These are phyloP conservation scores for Kazachstania bromeliacearum DNA, from an alignment of 805 yeast genomes.

Conservation along the genomic window DNA sequence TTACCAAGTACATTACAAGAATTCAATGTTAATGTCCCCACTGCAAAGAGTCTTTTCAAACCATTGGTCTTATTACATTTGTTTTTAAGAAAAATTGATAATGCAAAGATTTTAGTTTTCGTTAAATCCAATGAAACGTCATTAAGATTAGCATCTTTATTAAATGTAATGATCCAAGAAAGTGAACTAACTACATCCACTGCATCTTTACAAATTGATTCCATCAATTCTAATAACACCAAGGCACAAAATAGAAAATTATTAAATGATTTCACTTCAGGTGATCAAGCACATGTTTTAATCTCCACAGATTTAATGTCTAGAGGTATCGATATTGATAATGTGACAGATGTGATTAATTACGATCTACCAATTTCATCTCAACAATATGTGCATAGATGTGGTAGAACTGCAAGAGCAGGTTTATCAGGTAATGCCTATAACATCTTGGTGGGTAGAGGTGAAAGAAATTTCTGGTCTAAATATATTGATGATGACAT, in stretches of 20 bases:
- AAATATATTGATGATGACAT: slow-evolving; percentile 42
- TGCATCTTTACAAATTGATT: slow-evolving; percentile 26
- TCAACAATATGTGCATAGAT: slow-evolving; percentile 89
- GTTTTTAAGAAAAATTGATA: slow-evolving; percentile 29
- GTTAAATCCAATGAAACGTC: slow-evolving; percentile 63
- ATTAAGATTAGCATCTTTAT: slow-evolving; percentile 60
- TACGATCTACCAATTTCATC: slow-evolving; percentile 85
- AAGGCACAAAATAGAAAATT: slow-evolving; percentile 44
- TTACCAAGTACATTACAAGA: slow-evolving; percentile 49
- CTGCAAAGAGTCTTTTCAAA: slow-evolving; percentile 42
- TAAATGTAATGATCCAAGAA: slow-evolving; percentile 14
- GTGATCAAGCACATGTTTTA: slow-evolving; percentile 42
- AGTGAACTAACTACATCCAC: neutral
- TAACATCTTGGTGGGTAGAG: slow-evolving; percentile 64
- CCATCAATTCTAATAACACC: slow-evolving; percentile 51
- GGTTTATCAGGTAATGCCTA: slow-evolving; percentile 66
- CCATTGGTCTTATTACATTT: slow-evolving; percentile 65
- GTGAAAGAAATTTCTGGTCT: slow-evolving; percentile 61
- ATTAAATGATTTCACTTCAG: slow-evolving; percentile 45
- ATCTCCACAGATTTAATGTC: slow-evolving; percentile 87
- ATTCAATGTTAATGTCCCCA: slow-evolving; percentile 29
- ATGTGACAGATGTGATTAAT: slow-evolving; percentile 68
- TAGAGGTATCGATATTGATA: slow-evolving; percentile 82
- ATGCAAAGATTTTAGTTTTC: slow-evolving; percentile 20
- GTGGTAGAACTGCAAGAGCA: slow-evolving; percentile 97